Evolutionary conservation across 108 stramenopile species (phyloP).

Genomic region (Skeletonema menzelii): DNA sequence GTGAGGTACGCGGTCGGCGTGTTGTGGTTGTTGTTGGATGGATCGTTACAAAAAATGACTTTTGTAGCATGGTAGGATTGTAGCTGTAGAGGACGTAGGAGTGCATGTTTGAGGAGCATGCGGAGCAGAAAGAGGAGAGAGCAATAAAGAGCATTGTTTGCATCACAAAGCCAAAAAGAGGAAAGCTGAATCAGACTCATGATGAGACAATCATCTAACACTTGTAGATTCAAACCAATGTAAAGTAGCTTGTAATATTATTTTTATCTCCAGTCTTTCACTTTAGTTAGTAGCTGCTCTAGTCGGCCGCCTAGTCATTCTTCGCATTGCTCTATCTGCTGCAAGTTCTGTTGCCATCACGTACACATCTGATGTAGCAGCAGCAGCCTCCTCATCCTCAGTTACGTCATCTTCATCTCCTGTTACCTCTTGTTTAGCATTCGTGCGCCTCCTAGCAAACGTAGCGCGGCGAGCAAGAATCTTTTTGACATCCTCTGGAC

Average conservation of each 20-base stretch:
- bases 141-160: no score
- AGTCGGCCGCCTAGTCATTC: neutral
- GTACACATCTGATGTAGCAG: neutral
- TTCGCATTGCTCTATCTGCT: neutral
- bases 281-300: neutral
- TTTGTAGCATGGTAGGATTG: no score
- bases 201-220: no score
- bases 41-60: no score
- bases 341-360: neutral
- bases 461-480: neutral
- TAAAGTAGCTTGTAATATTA: neutral
- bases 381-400: neutral
- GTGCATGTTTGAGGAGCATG: no score
- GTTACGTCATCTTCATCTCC: neutral
- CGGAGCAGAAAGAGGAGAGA: no score
- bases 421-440: neutral
- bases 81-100: no score
- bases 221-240: neutral
- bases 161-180: no score
- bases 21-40: no score
- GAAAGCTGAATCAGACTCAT: no score
- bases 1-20: no score
- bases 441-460: neutral
- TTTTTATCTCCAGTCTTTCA: neutral
- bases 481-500: neutral